A percentile compares a stretch with the other conserved stretches of the same genome.
phyloP scores from a whole-genome alignment of 2,329 filamentous ascomycete genomes.

The Phialophora expanda region DNA sequence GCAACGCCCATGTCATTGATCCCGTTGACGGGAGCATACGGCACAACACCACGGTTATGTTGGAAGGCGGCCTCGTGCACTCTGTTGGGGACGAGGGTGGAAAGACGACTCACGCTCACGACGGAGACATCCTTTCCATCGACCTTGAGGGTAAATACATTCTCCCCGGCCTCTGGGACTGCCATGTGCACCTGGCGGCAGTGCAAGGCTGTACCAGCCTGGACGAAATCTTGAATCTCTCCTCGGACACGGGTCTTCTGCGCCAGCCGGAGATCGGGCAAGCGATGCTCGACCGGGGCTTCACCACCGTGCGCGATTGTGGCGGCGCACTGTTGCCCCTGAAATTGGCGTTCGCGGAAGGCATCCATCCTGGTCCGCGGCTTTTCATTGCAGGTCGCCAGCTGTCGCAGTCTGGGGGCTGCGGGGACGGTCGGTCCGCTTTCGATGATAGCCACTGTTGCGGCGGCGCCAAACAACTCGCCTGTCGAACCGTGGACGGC shows the following conservation, averaged over 20 bases:
- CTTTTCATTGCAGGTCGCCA: constrained; percentile 62
- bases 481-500: constrained; percentile 59
- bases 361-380: constrained; percentile 60
- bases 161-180: constrained; percentile 59
- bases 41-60: constrained; percentile 43
- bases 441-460: constrained; percentile 51
- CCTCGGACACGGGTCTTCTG: constrained; percentile 45
- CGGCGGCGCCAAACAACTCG: constrained; percentile 47
- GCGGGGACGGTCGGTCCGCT: constrained; percentile 57
- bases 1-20: constrained; percentile 55
- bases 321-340: constrained; percentile 63
- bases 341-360: constrained; percentile 63
- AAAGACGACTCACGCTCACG: constrained; percentile 24
- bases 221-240: constrained; percentile 46
- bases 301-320: constrained; percentile 64
- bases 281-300: constrained; percentile 62
- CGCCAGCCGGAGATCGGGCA: constrained; percentile 56
- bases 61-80: constrained; percentile 47
- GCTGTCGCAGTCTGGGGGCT: constrained; percentile 64
- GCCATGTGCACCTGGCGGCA: constrained; percentile 56
- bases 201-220: constrained; percentile 52
- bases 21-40: constrained; percentile 45
- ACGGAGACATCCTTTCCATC: constrained; percentile 42
- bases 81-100: constrained; percentile 32
- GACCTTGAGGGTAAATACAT: constrained; percentile 55